Conservation (phyloP, 768 basidiomycete species). For the Trametes cubensis region DNA sequence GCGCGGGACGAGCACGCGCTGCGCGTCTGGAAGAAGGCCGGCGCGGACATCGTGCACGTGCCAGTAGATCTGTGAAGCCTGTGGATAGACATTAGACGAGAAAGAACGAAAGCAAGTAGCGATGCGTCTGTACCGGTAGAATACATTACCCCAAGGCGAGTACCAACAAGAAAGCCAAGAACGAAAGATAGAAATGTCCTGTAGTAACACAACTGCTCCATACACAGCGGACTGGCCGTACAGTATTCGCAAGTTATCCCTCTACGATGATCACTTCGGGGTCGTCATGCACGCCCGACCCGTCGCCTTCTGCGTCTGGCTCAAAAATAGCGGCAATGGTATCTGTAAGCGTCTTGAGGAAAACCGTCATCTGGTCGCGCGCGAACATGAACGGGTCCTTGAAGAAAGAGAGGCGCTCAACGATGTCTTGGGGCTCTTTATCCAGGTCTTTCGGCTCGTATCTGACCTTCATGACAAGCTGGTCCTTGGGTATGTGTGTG, state of each 20-base stretch:
- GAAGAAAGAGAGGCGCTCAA: slow-evolving; percentile 64
- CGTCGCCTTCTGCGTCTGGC: slow-evolving; percentile 35
- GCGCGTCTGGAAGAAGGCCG: slow-evolving; percentile 60
- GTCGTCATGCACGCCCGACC: slow-evolving; percentile 34
- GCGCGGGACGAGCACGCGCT: slow-evolving; percentile 48
- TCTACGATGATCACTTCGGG: slow-evolving; percentile 32
- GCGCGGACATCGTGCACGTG: slow-evolving; percentile 28
- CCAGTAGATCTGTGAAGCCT: not conserved
- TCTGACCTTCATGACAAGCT: slow-evolving; percentile 52
- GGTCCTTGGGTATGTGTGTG: slow-evolving; percentile 30
- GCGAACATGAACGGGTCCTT: slow-evolving; percentile 68
- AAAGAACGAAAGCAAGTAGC: not conserved
- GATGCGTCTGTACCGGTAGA: not conserved
- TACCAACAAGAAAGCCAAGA: too few relatives aligned
- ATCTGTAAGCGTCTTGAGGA: slow-evolving; percentile 63
- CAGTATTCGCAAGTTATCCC: slow-evolving; percentile 12
- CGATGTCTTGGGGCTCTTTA: slow-evolving; percentile 58
- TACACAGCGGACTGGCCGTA: too few relatives aligned
- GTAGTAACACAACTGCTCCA: too few relatives aligned
- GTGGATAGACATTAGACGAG: not conserved
- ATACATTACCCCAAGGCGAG: slow-evolving; percentile 1
- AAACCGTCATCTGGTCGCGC: slow-evolving; percentile 64
- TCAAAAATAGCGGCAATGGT: slow-evolving; percentile 45
- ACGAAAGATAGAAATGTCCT: too few relatives aligned
- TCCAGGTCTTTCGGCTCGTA: slow-evolving; percentile 70